Conservation (phyloP, 345 rosid species). For the Eucalyptus leucophloia region DNA sequence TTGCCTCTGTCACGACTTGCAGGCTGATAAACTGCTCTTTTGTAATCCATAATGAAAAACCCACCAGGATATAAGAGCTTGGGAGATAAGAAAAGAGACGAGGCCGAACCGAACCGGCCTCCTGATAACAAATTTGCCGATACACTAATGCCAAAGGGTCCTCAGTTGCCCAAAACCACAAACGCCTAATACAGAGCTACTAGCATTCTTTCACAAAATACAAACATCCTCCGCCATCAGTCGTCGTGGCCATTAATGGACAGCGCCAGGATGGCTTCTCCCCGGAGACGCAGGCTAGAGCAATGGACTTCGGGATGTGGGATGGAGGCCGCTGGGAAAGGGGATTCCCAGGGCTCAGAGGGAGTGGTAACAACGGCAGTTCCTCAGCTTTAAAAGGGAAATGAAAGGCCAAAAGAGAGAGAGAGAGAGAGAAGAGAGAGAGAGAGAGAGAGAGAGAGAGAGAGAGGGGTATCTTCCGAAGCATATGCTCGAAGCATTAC, state of each 20-base stretch:
- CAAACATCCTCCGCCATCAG: background rate
- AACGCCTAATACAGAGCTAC: background rate
- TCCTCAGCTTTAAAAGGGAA: background rate
- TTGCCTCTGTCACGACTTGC: background rate
- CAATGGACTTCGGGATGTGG: background rate
- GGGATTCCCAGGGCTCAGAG: background rate
- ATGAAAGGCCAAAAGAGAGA: background rate
- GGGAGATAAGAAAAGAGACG: background rate
- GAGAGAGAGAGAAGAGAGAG: background rate
- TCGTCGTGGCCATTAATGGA: background rate
- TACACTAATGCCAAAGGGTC: background rate
- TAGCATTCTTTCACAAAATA: background rate
- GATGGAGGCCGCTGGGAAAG: background rate
- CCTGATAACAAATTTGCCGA: background rate
- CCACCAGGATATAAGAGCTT: background rate
- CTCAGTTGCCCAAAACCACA: background rate
- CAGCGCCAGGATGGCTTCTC: background rate
- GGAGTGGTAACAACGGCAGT: background rate
- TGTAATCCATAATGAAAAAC: fast-evolving
- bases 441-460: background rate
- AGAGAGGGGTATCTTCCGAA: background rate
- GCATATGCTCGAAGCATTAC: background rate
- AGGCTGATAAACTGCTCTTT: background rate
- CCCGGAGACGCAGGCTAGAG: background rate
- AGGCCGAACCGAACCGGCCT: background rate